Evolutionary conservation across 2,329 filamentous ascomycete genomes (phyloP), one percentile per base, ranked within the genome.

Genomic region (Geoglossum cookeanum): DNA sequence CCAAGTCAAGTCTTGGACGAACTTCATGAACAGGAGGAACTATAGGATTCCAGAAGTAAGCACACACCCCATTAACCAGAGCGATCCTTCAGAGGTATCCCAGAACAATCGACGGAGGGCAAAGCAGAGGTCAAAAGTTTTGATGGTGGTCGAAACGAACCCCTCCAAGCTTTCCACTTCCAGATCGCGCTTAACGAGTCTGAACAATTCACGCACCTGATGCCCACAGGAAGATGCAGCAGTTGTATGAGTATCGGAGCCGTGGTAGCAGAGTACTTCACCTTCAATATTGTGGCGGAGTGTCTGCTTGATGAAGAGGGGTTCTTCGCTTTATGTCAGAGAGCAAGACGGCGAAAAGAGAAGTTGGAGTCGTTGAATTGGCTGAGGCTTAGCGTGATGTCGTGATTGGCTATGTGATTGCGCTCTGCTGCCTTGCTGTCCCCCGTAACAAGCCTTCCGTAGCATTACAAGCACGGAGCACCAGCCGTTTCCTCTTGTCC

Each of bases 281-380:
- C 17, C 49, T 37, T 35, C 49, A 22, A 17, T 53, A 37, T 37
- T 32, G n/a, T 17, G 30, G 33, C 3, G 49, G 30, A 32, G 37
- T 30, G 49, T 32, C 49, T 17, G 30, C 15, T 37, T 30, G 49
- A 53, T 37, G 49, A 22, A 53, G 49, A 53, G 49, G 49, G 49
- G 49, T 53, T 53, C 13, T 32, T 53, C 48, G 33, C 49, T 53
- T 15, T 32, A 35, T 27, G 30, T 32, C 30, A 15, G 37, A 37
- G 32, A 22, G 49, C 48, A 33, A 52, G 48, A 53, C 32, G 49
- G 33, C 49, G 49, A 53, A 53, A 53, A 53, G 49, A 32, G 49
- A 53, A 53, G 49, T 53, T 53, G 49, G 48, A 53, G 49, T 53
- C 49, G 49, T 53, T 53, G 49, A 35, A 53, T 53, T 32, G 49